A percentile compares a stretch with the other conserved stretches of the same genome.
Conservation (phyloP, 169 alveolate species). For the Plasmodium berghei region DNA sequence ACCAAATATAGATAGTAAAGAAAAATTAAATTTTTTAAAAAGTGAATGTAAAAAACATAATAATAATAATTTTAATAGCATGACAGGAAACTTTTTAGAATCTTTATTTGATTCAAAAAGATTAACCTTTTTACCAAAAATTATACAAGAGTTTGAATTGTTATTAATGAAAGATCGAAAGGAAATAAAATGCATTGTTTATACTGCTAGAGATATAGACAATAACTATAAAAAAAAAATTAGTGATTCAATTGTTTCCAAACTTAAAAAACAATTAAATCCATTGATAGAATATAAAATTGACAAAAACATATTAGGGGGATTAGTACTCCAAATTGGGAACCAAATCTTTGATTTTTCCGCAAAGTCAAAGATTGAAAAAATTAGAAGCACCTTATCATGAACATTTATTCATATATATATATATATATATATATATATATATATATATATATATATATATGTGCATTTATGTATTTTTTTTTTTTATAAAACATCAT, state of each 20-base stretch:
- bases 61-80: constrained; percentile 39
- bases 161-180: constrained; percentile 55
- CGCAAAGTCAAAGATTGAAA: constrained; percentile 69
- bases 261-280: constrained; percentile 49
- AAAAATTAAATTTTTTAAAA: constrained; percentile 58
- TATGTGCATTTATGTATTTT: neutral
- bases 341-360: constrained; percentile 73
- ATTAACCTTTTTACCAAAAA: constrained; percentile 35
- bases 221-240: constrained; percentile 49
- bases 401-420: neutral
- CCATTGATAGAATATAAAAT: constrained; percentile 57
- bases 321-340: constrained; percentile 61
- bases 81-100: constrained; percentile 54
- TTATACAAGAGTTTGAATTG: constrained; percentile 68
- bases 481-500: too few species aligned
- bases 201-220: constrained; percentile 62
- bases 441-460: neutral
- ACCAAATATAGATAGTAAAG: constrained; percentile 60
- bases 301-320: constrained; percentile 56
- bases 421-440: constrained; percentile 1
- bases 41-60: constrained; percentile 58
- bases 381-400: constrained; percentile 37
- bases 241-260: constrained; percentile 29
- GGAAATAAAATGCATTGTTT: constrained; percentile 71
- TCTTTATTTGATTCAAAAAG: constrained; percentile 73